Conservation (phyloP, 176 grass and related monocot species). For the Dactylis glomerata region DNA sequence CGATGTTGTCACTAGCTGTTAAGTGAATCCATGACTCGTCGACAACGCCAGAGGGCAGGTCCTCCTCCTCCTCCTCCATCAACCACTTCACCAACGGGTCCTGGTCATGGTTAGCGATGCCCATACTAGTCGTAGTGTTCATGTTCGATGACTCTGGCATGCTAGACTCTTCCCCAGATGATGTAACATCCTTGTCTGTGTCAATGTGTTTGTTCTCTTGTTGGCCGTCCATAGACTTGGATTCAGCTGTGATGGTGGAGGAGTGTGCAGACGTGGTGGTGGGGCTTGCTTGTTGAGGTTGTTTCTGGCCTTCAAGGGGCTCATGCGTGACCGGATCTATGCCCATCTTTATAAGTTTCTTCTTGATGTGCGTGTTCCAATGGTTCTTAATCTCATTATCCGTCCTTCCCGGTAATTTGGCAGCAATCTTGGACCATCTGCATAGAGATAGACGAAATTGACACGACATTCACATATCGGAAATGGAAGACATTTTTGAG, state of each 20-base stretch:
- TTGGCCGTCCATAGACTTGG: slow-evolving; percentile 25
- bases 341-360: slow-evolving; percentile 92
- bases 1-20: neutral
- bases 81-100: slow-evolving; percentile 59
- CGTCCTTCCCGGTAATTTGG: slow-evolving; percentile 78
- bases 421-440: slow-evolving; percentile 94
- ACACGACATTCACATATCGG: neutral
- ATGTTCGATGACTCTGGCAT: slow-evolving; percentile 43
- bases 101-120: slow-evolving; percentile 34
- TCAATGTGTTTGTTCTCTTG: neutral
- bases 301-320: slow-evolving; percentile 24
- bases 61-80: slow-evolving; percentile 67
- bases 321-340: slow-evolving; percentile 83
- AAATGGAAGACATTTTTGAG: too few species aligned
- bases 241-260: slow-evolving; percentile 47
- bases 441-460: neutral
- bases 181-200: neutral
- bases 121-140: slow-evolving; percentile 6
- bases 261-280: slow-evolving; percentile 34
- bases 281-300: slow-evolving; percentile 14
- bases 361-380: slow-evolving; percentile 99
- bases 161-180: slow-evolving; percentile 16
- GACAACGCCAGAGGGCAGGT: slow-evolving; percentile 31
- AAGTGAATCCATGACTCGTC: slow-evolving; percentile 59
- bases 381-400: slow-evolving; percentile 99